Percentiles rank a stretch among this genome's conserved stretches.
These are phyloP conservation scores for Thymus mandschuricus DNA, from an alignment of 257 asterid genomes.

Conservation along the genomic window DNA sequence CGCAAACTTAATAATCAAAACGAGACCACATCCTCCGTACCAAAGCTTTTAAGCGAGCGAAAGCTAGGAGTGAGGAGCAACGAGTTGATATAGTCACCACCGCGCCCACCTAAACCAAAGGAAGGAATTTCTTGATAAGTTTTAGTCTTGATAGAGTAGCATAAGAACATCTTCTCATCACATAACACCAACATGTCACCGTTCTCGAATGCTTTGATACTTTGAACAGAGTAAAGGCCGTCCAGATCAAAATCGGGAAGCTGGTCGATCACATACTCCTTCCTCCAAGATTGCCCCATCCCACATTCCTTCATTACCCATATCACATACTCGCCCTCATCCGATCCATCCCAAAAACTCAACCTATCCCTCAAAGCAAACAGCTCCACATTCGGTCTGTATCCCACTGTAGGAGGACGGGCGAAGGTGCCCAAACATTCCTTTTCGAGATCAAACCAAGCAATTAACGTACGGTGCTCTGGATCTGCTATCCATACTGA, in stretches of 20 bases:
- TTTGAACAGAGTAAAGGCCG: neutral
- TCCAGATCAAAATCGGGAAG: too few species aligned
- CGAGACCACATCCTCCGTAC: slow-evolving; percentile 14
- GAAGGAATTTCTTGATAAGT: neutral
- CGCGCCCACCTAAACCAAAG: neutral
- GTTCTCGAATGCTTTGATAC: slow-evolving; percentile 39
- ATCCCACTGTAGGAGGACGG: too few species aligned
- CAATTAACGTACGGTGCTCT: neutral
- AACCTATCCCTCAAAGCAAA: neutral
- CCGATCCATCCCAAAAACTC: too few species aligned
- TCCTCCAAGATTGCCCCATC: too few species aligned
- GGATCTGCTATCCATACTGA: slow-evolving; percentile 27
- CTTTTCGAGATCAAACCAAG: slow-evolving; percentile 45
- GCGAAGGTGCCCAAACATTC: slow-evolving; percentile 13
- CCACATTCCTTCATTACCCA: neutral
- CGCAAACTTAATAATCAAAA: slow-evolving; percentile 5
- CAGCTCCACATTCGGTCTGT: too few species aligned
- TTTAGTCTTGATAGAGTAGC: slow-evolving; percentile 29
- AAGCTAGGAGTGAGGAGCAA: slow-evolving; percentile 33
- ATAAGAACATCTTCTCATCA: slow-evolving; percentile 32
- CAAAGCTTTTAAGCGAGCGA: slow-evolving; percentile 37
- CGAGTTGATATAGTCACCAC: slow-evolving; percentile 1
- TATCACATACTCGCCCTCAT: neutral
- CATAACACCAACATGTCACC: slow-evolving; percentile 45
- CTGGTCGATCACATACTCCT: too few species aligned